phyloP scores from a whole-genome alignment of 1,284 basidiomycete genomes.

The Trichosporon sp. region DNA sequence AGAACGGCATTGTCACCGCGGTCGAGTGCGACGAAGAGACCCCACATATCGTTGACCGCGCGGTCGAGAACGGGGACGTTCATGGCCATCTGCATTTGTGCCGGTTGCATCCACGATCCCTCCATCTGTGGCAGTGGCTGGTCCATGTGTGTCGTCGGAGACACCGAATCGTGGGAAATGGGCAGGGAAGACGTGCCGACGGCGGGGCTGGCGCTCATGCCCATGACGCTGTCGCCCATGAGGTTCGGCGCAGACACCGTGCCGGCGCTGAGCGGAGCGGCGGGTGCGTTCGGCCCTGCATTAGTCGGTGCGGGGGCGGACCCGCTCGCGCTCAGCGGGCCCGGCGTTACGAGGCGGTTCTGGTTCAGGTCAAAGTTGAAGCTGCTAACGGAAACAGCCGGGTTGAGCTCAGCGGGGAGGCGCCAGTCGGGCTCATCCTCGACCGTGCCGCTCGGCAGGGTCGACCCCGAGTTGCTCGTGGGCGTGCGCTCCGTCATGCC shows the following conservation, averaged over 20 bases:
- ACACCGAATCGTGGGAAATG: not conserved
- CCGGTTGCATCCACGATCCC: constrained; percentile 12
- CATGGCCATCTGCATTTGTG: constrained; percentile 10
- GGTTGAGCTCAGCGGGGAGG: not conserved
- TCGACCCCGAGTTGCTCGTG: not conserved
- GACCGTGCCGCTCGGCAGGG: not conserved
- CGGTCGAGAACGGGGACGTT: constrained; percentile 12
- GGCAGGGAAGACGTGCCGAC: not conserved
- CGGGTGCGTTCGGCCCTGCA: no score
- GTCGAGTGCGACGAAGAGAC: constrained; percentile 15
- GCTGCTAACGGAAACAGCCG: not conserved
- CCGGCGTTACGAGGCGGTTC: not conserved
- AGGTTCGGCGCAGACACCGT: not conserved
- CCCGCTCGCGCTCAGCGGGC: not conserved
- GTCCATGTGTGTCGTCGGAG: constrained; percentile 1
- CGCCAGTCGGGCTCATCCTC: not conserved
- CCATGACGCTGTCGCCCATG: not conserved
- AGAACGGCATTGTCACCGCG: constrained; percentile 15
- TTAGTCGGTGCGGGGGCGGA: no score
- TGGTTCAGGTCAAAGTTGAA: not conserved
- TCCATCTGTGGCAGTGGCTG: not conserved
- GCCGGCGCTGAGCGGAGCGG: no score
- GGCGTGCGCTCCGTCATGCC: not conserved
- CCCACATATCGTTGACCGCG: constrained; percentile 14
- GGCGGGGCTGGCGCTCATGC: not conserved